A percentile compares a stretch with the other conserved stretches of the same genome.
phyloP scores from a whole-genome alignment of 2,329 filamentous ascomycete genomes.

The Exophiala sideris region DNA sequence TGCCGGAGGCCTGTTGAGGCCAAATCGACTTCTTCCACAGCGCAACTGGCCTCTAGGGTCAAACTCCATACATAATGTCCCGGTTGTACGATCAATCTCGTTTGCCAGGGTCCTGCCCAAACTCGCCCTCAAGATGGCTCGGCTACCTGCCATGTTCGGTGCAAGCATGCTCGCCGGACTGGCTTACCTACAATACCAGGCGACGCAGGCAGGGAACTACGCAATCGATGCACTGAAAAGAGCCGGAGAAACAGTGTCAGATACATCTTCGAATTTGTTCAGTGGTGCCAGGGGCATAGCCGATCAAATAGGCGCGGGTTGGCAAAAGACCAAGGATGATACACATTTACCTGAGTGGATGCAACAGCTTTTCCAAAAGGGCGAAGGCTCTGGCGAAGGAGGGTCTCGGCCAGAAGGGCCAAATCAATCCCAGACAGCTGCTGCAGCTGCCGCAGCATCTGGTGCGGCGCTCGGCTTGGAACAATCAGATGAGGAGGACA shows the following conservation, averaged over 20 bases:
- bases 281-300: slow-evolving; percentile 71
- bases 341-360: slow-evolving; percentile 75
- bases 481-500: slow-evolving; percentile 61
- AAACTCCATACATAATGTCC: slow-evolving; percentile 79
- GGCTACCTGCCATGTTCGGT: slow-evolving; percentile 87
- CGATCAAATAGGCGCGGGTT: slow-evolving; percentile 74
- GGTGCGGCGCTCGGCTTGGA: slow-evolving; percentile 78
- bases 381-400: slow-evolving; percentile 42
- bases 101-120: slow-evolving; percentile 72
- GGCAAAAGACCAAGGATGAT: slow-evolving; percentile 77
- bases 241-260: slow-evolving; percentile 68
- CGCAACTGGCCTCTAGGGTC: slow-evolving; percentile 70
- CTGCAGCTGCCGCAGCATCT: slow-evolving; percentile 65
- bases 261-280: slow-evolving; percentile 52
- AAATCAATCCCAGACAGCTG: slow-evolving; percentile 46
- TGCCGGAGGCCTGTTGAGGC: slow-evolving; percentile 65
- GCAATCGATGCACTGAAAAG: slow-evolving; percentile 71
- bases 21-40: slow-evolving; percentile 60
- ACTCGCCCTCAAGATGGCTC: slow-evolving; percentile 82
- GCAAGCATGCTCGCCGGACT: slow-evolving; percentile 80
- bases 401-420: slow-evolving; percentile 39
- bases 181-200: slow-evolving; percentile 95
- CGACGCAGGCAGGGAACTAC: slow-evolving; percentile 75
- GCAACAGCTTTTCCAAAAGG: slow-evolving; percentile 64
- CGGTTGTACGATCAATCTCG: slow-evolving; percentile 62